Base-by-base conservation (phyloP, 2,329 filamentous ascomycete species). In the Hirsutella rhossiliensis region DNA sequence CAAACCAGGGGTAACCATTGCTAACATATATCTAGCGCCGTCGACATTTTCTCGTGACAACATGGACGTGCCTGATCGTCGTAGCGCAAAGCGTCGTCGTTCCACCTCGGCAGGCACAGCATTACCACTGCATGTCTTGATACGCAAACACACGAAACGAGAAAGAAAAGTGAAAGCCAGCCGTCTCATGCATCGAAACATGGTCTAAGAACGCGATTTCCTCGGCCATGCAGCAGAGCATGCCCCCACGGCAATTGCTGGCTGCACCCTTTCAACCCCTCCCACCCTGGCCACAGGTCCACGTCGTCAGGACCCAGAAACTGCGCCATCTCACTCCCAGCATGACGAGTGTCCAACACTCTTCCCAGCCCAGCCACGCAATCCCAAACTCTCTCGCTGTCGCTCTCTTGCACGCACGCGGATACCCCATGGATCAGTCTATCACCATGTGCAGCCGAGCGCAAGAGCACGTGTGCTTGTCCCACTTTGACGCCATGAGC, bases 161-260 rank as follows among this genome's bases (percentile, higher is more conserved):
- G 67, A 65, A 62, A 64, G 66, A 66, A 58, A 50, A 58, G 53
- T 56, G 54, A 50, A 53, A 65, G 66, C 64, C 65, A 64, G 68
- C 62, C 67, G 61, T 63, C 63, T 67, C 66, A 70, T 72, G 69
- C 68, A 70, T 59, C 61, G 62, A 66, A 63, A 67, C 63, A 57
- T 67, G 64, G 64, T 71, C 69, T 69, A 68, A 65, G 65, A 65
- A 65, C 53, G 56, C 56, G 51, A 57, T 61, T 56, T 59, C 56
- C 57, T 54, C 53, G 54, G 56, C 57, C 60, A 56, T 61, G 58
- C 60, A 59, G 58, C 59, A 58, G 59, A 53, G 54, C 50, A 54
- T 20, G 40, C 51, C 47, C 52, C 15, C 18, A 38, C 18, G 31
- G 45, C 52, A 51, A 49, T 48, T 52, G 54, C 48, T 48, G 47